Evolutionary conservation across 768 basidiomycete species (phyloP).

Genomic region (Leccinum subtestaceum): DNA sequence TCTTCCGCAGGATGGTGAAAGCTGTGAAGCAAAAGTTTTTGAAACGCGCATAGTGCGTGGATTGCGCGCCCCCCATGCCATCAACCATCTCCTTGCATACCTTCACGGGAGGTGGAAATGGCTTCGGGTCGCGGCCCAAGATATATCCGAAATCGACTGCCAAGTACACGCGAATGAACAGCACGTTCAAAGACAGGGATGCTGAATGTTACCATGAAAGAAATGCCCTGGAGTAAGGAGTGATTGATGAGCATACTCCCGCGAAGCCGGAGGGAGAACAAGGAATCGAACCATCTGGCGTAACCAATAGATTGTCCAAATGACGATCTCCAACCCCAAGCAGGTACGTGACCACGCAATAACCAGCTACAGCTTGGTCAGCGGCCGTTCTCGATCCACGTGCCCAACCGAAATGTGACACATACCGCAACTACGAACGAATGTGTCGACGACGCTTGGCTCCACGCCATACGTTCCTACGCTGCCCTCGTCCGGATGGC

Average conservation of each 20-base stretch:
- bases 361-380: constrained; percentile 66
- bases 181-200: neutral
- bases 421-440: constrained; percentile 91
- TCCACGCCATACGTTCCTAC: constrained; percentile 95
- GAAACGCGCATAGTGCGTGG: constrained; percentile 94
- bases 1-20: constrained; percentile 93
- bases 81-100: constrained; percentile 99
- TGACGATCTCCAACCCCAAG: constrained; percentile 97
- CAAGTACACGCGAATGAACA: constrained; percentile 8
- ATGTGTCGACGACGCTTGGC: constrained; percentile 91
- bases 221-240: constrained; percentile 63
- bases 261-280: neutral
- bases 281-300: constrained; percentile 72
- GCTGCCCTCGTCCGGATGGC: constrained; percentile 92
- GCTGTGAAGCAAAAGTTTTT: constrained; percentile 98
- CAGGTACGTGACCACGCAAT: constrained; percentile 95
- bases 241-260: constrained; percentile 3
- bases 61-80: constrained; percentile 96
- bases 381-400: constrained; percentile 1
- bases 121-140: constrained; percentile 94
- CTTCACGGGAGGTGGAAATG: constrained; percentile 96
- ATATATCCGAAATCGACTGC: constrained; percentile 98
- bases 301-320: constrained; percentile 88
- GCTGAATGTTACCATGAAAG: constrained; percentile 78
- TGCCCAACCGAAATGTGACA: constrained; percentile 26